phyloP scores from a whole-genome alignment of 768 basidiomycete species.

The Suillus subluteus region DNA sequence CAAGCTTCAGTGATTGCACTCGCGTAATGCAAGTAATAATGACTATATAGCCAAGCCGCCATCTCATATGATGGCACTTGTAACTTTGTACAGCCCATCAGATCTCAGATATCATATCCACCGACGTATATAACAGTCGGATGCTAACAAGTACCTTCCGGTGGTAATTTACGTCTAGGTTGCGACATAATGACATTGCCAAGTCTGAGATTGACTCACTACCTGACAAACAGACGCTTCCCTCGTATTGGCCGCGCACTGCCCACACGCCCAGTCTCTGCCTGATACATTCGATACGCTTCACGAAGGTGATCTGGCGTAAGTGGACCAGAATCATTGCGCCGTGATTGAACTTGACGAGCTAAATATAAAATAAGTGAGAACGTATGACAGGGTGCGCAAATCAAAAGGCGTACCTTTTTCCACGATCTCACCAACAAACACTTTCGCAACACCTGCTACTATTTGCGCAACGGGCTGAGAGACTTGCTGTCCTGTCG shows the following conservation, averaged over 20 bases:
- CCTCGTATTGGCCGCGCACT: slow-evolving; percentile 70
- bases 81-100: background rate
- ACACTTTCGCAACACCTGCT: slow-evolving; percentile 89
- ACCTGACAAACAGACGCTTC: slow-evolving; percentile 69
- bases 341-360: slow-evolving; percentile 71
- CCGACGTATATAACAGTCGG: background rate
- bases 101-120: background rate
- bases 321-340: slow-evolving; percentile 77
- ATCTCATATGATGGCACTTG: background rate
- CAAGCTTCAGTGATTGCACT: background rate
- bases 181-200: background rate
- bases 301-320: slow-evolving; percentile 90
- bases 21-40: background rate
- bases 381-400: background rate
- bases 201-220: background rate
- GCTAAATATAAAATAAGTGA: slow-evolving; percentile 44
- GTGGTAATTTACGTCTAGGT: background rate
- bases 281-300: slow-evolving; percentile 82
- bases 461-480: slow-evolving; percentile 88
- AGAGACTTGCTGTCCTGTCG: slow-evolving; percentile 79
- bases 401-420: slow-evolving; percentile 54
- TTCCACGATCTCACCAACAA: slow-evolving; percentile 91
- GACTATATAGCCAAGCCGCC: background rate
- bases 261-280: slow-evolving; percentile 81
- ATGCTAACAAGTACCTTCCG: background rate